These are phyloP conservation scores for Elsinoe fawcettii DNA, from an alignment of 2,329 filamentous ascomycete species.

Conservation along the genomic window DNA sequence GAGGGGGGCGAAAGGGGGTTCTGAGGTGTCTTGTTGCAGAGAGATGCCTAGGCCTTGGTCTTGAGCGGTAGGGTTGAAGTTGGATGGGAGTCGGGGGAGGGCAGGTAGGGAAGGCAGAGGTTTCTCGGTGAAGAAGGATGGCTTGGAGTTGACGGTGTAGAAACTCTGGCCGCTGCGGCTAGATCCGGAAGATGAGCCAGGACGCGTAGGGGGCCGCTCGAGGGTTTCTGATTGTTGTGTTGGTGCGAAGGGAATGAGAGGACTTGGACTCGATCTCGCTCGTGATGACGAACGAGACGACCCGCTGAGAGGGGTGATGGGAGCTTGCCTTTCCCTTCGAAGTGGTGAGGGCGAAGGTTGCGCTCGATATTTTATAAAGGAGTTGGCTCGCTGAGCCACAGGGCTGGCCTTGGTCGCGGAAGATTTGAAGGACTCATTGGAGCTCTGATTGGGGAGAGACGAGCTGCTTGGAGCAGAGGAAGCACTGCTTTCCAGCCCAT, in stretches of 20 bases:
- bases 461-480: conserved; percentile 1
- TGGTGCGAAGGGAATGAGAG: background rate
- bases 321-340: background rate
- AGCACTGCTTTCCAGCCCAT: conserved; percentile 12
- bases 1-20: conserved; percentile 19
- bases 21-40: conserved; percentile 18
- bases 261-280: background rate
- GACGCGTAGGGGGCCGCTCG: background rate
- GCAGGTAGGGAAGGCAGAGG: background rate
- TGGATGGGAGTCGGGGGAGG: background rate
- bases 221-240: background rate
- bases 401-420: conserved; percentile 9
- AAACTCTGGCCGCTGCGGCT: conserved; percentile 1
- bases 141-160: conserved; percentile 6
- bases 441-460: conserved; percentile 4
- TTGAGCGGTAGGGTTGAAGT: conserved; percentile 22
- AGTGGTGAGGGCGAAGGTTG: background rate
- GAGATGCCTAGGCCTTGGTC: conserved; percentile 19
- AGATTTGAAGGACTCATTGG: conserved; percentile 10
- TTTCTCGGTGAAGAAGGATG: conserved; percentile 1
- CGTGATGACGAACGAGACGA: background rate
- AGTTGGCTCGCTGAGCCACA: background rate
- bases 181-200: background rate
- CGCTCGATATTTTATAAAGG: background rate
- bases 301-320: background rate